Conservation (phyloP, 2,329 filamentous ascomycete species). For the Esteya vermicola region DNA sequence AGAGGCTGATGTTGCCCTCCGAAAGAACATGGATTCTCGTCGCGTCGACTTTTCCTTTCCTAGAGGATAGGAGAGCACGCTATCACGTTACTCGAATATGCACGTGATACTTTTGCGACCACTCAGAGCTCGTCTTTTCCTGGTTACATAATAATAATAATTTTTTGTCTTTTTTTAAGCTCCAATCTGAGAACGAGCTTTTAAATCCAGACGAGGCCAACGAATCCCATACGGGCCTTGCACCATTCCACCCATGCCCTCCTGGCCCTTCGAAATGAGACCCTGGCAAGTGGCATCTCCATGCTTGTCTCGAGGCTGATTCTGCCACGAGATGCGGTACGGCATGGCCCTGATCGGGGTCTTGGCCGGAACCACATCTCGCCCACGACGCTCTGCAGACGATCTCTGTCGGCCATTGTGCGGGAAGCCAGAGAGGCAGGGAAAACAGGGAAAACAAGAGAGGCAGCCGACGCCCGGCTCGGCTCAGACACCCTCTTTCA, state of each 20-base stretch:
- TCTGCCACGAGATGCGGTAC: slow-evolving; percentile 8
- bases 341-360: slow-evolving; percentile 1
- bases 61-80: neutral
- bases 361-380: neutral
- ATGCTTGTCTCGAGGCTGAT: slow-evolving; percentile 14
- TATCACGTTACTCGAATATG: neutral
- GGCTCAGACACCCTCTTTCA: neutral
- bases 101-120: neutral
- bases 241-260: neutral
- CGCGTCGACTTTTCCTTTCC: neutral
- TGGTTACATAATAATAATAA: too few relatives aligned
- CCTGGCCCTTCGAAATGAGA: slow-evolving; percentile 11
- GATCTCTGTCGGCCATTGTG: too few relatives aligned
- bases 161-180: too few relatives aligned
- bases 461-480: neutral
- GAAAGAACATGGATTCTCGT: neutral
- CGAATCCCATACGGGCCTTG: too few relatives aligned
- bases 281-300: slow-evolving; percentile 4
- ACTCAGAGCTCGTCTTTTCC: neutral
- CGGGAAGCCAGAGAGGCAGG: too few relatives aligned
- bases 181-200: neutral
- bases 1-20: neutral
- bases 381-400: too few relatives aligned
- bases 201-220: too few relatives aligned
- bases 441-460: too few relatives aligned